Base-by-base conservation (phyloP, 495 filamentous ascomycete species). In the Tetracladium setigerum region DNA sequence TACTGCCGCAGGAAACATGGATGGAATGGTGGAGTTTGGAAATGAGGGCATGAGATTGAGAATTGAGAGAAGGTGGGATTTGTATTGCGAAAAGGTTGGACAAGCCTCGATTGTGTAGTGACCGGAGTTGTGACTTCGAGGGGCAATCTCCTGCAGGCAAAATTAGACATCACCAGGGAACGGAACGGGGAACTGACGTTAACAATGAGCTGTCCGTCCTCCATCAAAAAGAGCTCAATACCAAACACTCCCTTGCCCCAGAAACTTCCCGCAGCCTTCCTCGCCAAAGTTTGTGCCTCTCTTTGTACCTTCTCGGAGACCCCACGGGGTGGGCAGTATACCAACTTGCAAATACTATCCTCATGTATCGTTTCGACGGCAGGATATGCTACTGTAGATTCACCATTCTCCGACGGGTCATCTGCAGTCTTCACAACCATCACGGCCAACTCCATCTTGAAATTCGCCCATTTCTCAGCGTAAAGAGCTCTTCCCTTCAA, bases 91-190 rank as follows among this genome's bases (percentile, higher is more conserved):
- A 49, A 92, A 71, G 35, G 74, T 69, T 0, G 79, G 77, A 47
- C 94, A 89, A 27, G 87, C 87, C 72, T 98, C 92, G 56, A 98
- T 98, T 16, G 88, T 96, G 68, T 92, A 94, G 66, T 98, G 92
- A 12, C 92, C 92, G 1, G 88, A 95, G 67, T 97, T 98, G 67
- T 98, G 92, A 35, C 90, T 88, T 9, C 92, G 80, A 38, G 88
- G 89, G n/a, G 92, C 92, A 41, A 96, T 84, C 66, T 98, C 92
- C 64, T 95, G n/a, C n/a, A n/a, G n/a, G n/a, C n/a, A n/a, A n/a
- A n/a, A 16, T 41, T 41, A 41, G 17, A 24, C 19, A 43, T 41
- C 10, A 42, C n/a, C n/a, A 34, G 32, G 9, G 9, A n/a, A 34
- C 9, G n/a, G n/a, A 34, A 9, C 9, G 32, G 32, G 36, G 33